Evolutionary conservation across 2,329 filamentous ascomycete genomes (phyloP).

Genomic region (Fusarium sp.): DNA sequence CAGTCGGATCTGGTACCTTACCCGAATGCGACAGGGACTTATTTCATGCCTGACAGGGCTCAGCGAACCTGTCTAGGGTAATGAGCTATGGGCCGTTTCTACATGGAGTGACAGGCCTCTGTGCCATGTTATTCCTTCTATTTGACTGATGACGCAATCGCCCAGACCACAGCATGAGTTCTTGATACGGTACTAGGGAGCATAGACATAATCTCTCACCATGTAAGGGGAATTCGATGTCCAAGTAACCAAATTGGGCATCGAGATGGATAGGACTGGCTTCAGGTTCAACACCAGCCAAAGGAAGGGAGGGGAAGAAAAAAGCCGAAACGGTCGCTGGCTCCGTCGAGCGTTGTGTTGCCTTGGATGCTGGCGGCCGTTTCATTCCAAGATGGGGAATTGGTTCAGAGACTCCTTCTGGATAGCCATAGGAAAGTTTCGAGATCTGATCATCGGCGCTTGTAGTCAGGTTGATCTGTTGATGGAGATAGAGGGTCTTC

Average conservation of each 20-base stretch:
- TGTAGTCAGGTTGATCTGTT: slow-evolving; percentile 1
- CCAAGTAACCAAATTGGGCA: neutral
- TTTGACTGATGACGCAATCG: slow-evolving; percentile 16
- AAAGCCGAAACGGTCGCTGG: neutral
- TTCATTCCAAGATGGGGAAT: neutral
- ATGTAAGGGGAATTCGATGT: neutral
- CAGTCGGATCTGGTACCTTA: neutral
- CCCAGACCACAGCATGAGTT: neutral
- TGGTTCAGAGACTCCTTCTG: slow-evolving; percentile 5
- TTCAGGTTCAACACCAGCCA: neutral
- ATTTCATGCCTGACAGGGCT: slow-evolving; percentile 7
- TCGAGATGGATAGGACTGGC: slow-evolving; percentile 2
- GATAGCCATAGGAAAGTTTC: slow-evolving; percentile 21
- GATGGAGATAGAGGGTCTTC: slow-evolving; percentile 14
- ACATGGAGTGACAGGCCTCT: neutral
- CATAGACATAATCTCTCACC: neutral
- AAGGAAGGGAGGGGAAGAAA: neutral
- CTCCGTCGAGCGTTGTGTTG: neutral
- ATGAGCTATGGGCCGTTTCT: slow-evolving; percentile 17
- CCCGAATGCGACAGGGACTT: slow-evolving; percentile 5
- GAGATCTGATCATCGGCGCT: neutral
- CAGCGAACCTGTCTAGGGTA: slow-evolving; percentile 5
- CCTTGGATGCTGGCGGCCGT: slow-evolving; percentile 2
- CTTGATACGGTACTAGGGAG: slow-evolving; percentile 1
- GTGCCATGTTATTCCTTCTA: neutral